phyloP scores from a whole-genome alignment of 345 rosid species.

The Chamaenerion angustifolium region DNA sequence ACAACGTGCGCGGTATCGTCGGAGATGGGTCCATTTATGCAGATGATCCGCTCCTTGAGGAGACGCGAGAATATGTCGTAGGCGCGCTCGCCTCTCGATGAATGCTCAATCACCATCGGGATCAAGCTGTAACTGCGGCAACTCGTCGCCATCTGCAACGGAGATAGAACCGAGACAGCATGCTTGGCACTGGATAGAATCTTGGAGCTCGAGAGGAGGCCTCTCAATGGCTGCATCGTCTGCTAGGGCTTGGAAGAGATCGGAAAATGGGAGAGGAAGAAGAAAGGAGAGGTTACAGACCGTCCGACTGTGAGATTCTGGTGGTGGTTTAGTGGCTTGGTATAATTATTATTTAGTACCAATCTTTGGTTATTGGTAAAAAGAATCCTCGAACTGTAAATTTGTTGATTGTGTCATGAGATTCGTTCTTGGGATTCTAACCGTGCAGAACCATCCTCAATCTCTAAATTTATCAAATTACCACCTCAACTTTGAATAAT shows the following conservation, averaged over 20 bases:
- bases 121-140: constrained; percentile 49
- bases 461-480: too few species aligned
- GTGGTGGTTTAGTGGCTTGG: too few species aligned
- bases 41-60: constrained; percentile 82
- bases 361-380: too few species aligned
- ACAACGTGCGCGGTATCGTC: constrained; percentile 93
- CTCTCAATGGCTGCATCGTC: constrained; percentile 9
- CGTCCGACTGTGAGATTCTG: too few species aligned
- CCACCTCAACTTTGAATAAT: too few species aligned
- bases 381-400: too few species aligned
- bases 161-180: not conserved
- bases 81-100: constrained; percentile 95
- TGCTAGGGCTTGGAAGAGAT: not conserved
- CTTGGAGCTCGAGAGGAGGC: constrained; percentile 3
- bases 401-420: too few species aligned
- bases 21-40: constrained; percentile 83
- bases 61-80: constrained; percentile 93
- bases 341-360: too few species aligned
- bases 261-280: not conserved
- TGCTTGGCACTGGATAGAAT: constrained; percentile 1
- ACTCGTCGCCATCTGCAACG: not conserved
- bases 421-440: too few species aligned
- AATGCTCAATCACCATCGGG: constrained; percentile 97
- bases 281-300: not conserved
- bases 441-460: too few species aligned